Conservation (phyloP, 345 rosid genomes). For the Citrus maxima region DNA sequence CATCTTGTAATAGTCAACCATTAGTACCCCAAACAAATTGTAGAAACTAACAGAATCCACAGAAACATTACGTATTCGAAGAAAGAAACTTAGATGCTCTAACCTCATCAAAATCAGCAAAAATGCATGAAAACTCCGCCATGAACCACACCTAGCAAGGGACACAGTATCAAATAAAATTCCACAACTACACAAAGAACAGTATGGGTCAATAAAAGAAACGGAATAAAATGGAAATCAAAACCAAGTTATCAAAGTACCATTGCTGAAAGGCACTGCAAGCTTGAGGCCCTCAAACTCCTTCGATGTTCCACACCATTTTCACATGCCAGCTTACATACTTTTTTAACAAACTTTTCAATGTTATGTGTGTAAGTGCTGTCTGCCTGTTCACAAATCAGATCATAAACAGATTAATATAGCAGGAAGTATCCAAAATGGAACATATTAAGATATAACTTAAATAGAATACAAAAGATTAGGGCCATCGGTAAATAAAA, state of each 20-base stretch:
- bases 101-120: constrained; percentile 80
- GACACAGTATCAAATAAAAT: constrained; percentile 5
- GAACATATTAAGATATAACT: background rate
- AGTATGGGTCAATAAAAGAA: background rate
- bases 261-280: constrained; percentile 96
- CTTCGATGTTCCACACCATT: constrained; percentile 46
- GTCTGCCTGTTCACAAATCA: constrained; percentile 56
- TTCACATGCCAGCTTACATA: constrained; percentile 64
- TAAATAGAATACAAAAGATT: background rate
- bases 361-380: constrained; percentile 73
- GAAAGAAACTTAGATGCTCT: constrained; percentile 13
- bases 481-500: background rate
- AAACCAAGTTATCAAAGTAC: constrained; percentile 31
- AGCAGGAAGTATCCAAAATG: background rate
- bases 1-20: background rate
- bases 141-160: constrained; percentile 85
- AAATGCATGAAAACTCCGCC: constrained; percentile 68
- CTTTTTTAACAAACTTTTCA: constrained; percentile 64
- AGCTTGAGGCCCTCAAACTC: constrained; percentile 66
- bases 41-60: background rate
- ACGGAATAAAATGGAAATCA: background rate
- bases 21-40: background rate
- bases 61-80: background rate
- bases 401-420: constrained; percentile 5
- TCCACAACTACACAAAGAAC: background rate